These are phyloP conservation scores for Prunus mume DNA, from an alignment of 306 rosid species.

Conservation along the genomic window DNA sequence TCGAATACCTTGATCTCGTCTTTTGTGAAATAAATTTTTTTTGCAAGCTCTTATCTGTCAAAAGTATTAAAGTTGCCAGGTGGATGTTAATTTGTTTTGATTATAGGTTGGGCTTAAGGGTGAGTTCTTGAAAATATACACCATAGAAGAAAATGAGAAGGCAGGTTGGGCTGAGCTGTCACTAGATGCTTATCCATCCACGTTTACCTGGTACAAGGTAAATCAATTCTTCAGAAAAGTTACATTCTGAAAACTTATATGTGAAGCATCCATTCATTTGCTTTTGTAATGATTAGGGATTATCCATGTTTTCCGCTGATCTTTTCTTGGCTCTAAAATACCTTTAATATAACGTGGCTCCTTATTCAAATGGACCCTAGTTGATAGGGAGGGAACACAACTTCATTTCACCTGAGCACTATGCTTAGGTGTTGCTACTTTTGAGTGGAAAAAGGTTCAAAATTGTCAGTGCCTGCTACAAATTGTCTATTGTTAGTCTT, in stretches of 20 bases:
- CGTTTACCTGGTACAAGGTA: slow-evolving; percentile 97
- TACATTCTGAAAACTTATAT: slow-evolving; percentile 7
- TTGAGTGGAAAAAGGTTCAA: background rate
- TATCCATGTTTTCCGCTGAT: background rate
- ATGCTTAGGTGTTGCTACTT: background rate
- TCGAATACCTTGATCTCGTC: background rate
- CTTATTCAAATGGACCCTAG: background rate
- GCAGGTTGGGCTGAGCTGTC: slow-evolving; percentile 64
- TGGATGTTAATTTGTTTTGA: slow-evolving; percentile 1
- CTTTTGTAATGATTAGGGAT: background rate
- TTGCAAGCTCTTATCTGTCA: background rate
- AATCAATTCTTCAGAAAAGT: slow-evolving; percentile 9
- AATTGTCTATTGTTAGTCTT: too few species aligned
- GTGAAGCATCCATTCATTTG: background rate
- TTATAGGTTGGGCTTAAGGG: slow-evolving; percentile 89
- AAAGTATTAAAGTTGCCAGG: background rate
- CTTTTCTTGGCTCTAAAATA: background rate
- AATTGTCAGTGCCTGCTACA: background rate
- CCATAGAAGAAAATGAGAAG: slow-evolving; percentile 51
- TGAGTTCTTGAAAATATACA: slow-evolving; percentile 55
- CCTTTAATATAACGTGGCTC: too few species aligned
- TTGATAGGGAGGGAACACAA: background rate
- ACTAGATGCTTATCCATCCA: slow-evolving; percentile 53
- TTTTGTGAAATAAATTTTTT: background rate
- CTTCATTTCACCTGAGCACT: background rate